Base-by-base conservation (phyloP, 2,329 filamentous ascomycete species). In the Fonsecaea pugnacius region DNA sequence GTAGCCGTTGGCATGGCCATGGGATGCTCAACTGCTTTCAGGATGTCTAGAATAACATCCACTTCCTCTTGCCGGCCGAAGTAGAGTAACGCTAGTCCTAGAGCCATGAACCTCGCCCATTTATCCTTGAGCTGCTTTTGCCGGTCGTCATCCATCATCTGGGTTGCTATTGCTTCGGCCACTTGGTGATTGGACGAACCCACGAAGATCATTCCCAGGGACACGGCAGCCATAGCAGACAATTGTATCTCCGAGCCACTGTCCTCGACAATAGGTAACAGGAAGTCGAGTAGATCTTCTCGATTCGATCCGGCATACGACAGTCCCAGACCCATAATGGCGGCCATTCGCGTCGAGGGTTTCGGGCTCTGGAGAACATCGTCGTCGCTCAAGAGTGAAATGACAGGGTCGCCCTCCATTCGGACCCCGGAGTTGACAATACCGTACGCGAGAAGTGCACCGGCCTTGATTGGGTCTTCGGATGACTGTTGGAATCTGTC, bases 11-110 rank as follows among this genome's bases (percentile, higher is more conserved):
- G 91, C 79, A 95, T 95, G 21, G 93, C 91, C 88, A 97, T 96
- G 27, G 95, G 94, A 75, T 98, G 94, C 69, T 98, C 93, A 60
- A 98, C 92, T 30, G 91, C 95, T 82, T 98, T 99, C 62, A 99
- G 85, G 0, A 95, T 96, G 80, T 99, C 95, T 35, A 98, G 81
- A 70, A 98, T 93, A 63, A 98, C 94, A 73, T 99, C 95, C n/a
- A 98, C 95, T 77, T 98, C 94, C 77, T 99, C 95, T 78, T 99
- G 95, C 69, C 92, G 89, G 43, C 95, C 95, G 72, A 99, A 98
- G 85, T 92, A 99, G 32, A 99, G 84, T 30, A 99, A 85, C 1
- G 94, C 95, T 67, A 99, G 85, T 69, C 95, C 95, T 48, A 99
- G 88, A 21, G 91, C 93, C 81, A 99, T 90, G 81, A 99, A 99